Base-by-base conservation (phyloP, 2,329 filamentous ascomycete species). In the Aspergillus fructus region DNA sequence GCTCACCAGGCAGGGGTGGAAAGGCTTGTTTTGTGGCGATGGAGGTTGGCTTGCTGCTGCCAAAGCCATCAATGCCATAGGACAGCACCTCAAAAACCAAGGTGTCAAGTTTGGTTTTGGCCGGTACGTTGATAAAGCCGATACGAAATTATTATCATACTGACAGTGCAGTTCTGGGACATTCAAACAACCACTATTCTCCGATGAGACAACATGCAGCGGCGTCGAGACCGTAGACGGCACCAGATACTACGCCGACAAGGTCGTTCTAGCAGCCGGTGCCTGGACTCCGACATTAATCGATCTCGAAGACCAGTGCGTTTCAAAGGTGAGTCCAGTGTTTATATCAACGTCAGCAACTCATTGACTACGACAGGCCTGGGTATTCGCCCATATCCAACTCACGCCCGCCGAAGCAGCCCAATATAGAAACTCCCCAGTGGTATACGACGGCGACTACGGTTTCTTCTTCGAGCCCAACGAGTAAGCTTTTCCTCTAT, bases 401-500 rank as follows among this genome's bases (percentile, higher is more conserved):
- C 67, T 80, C 46, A 73, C 73, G 0, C 70, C 74, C 0, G 60
- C 75, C 42, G 78, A 80, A 64, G 71, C 73, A 0, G 68, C 68
- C 2, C 62, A 69, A n/a, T 80, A 78, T 66, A 78, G 75, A 55
- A 64, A 71, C 43, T 63, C 71, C 0, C 78, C 78, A 0, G 77
- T 80, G 0, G 70, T 80, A 3, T 81, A 79, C 58, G 74, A 81
- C 45, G 74, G 76, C 12, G 77, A 79, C 41, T 67, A 75, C 17
- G 78, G 78, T 2, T 80, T 81, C 68, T 80, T 80, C 68, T 80
- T 80, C 62, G 78, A 81, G 61, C 75, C 76, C 1, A 75, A 76
- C 49, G 76, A 77, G 66, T 71, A 64, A 49, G 46, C 9, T 21
- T 40, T 52, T 6, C 27, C 39, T 17, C 33, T 7, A 4, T 15